Evolutionary conservation across 169 alveolate genomes (phyloP), one percentile per base, ranked within the genome.

Genomic region (Eimeria falciformis): DNA sequence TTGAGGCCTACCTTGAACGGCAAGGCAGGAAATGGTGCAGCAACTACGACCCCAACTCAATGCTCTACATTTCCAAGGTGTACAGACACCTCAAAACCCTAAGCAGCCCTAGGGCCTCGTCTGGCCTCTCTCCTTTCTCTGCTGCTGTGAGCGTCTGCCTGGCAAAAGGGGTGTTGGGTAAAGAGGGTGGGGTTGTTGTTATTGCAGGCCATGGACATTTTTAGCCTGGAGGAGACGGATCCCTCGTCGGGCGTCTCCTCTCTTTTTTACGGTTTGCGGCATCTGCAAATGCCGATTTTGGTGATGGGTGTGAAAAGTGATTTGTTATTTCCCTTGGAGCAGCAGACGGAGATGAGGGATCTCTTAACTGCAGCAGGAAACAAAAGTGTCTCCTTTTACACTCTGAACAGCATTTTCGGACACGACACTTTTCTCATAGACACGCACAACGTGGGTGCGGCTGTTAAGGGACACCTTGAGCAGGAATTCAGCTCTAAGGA

Each of bases 341-440:
- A 89, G 78, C 93, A 89, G 90, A 45, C 50, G 17, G 81, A 58
- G 45, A 46, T 77, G 53, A 86, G 83, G 5, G 87, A 77, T 33
- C 23, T 77, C 25, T 47, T 89, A 69, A 9, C 56, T 0, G 79
- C 27, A 33, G 90, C 73, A 2, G 93, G 93, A 18, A 89, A 89
- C 73, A 33, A 62, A 18, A 55, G 25, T 40, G 93, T 89, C 33
- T 75, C 83, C 5, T 89, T 71, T 45, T 89, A 89, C 85, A 66
- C 84, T 21, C 83, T 89, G 40, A 71, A 75, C 68, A 62, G 88
- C 27, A 69, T 75, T n/a, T 89, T 75, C 55, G 93, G 93, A 5
- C 93, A 89, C 83, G 93, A 89, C 55, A 89, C 93, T 5, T 89
- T 89, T 83, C 83, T 89, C 12, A 81, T 89, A 81, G 93, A 89